Evolutionary conservation across 2,329 filamentous ascomycete species (phyloP).

Genomic region (Neopestalotiopsis sp.): DNA sequence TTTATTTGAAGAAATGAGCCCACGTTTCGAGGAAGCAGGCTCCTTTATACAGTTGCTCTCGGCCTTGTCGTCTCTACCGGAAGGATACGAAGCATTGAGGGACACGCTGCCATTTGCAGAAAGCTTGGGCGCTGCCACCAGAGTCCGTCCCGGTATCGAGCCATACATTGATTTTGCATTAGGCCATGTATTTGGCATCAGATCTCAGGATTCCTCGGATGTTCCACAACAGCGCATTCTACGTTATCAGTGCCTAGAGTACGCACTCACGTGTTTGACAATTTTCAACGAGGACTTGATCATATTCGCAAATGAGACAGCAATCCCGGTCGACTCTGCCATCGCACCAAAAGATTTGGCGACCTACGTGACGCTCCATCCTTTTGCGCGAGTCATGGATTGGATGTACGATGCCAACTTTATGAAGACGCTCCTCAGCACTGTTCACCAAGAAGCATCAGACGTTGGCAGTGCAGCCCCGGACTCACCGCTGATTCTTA

Average conservation of each 20-base stretch:
- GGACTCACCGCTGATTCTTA: constrained; percentile 81
- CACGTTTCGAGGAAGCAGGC: constrained; percentile 83
- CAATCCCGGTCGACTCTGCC: constrained; percentile 74
- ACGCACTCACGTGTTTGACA: constrained; percentile 77
- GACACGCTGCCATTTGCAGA: constrained; percentile 88
- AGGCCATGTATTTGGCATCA: constrained; percentile 76
- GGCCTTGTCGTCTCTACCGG: constrained; percentile 71
- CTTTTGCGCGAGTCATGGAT: constrained; percentile 94
- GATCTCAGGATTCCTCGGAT: constrained; percentile 68
- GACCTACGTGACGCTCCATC: constrained; percentile 85
- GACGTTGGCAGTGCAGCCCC: constrained; percentile 75
- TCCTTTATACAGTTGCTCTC: constrained; percentile 82
- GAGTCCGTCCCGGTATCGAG: constrained; percentile 83
- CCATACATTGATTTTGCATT: constrained; percentile 92
- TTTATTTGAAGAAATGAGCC: constrained; percentile 76
- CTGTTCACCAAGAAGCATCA: constrained; percentile 76
- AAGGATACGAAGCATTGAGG: constrained; percentile 65
- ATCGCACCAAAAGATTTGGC: constrained; percentile 78
- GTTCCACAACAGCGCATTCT: constrained; percentile 74
- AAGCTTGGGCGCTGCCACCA: constrained; percentile 76
- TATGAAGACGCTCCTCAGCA: constrained; percentile 76
- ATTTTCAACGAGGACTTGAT: constrained; percentile 96
- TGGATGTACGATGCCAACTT: constrained; percentile 97
- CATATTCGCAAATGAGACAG: constrained; percentile 80
- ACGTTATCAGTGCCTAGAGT: constrained; percentile 81